These are phyloP conservation scores for Phytophthora idaei DNA, from an alignment of 352 stramenopile genomes.

Conservation along the genomic window DNA sequence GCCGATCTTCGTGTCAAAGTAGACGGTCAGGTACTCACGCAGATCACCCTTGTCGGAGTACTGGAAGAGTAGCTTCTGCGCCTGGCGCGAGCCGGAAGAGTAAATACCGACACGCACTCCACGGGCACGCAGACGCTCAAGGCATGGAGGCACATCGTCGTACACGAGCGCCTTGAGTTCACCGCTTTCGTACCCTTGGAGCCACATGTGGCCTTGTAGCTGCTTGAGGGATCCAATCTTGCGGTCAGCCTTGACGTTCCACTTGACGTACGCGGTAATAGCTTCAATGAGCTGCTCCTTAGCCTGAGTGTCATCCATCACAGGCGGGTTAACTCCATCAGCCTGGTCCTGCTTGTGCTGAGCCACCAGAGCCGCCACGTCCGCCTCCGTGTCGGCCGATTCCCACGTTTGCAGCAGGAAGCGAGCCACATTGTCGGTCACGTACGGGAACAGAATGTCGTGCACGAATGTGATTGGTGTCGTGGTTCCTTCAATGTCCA, in stretches of 20 bases:
- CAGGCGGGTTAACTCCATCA: conserved; percentile 38
- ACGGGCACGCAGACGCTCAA: conserved; percentile 77
- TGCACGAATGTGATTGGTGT: conserved; percentile 97
- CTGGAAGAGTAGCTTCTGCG: conserved; percentile 88
- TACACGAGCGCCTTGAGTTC: conserved; percentile 92
- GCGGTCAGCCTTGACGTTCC: conserved; percentile 73
- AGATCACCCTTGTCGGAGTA: conserved; percentile 87
- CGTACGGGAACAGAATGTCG: conserved; percentile 94
- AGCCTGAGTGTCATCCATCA: conserved; percentile 25
- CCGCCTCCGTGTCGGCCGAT: conserved; percentile 48
- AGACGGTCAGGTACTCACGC: conserved; percentile 70
- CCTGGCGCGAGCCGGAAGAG: conserved; percentile 90
- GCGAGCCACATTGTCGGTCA: conserved; percentile 59
- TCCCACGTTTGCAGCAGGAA: conserved; percentile 69
- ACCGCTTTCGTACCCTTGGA: conserved; percentile 86
- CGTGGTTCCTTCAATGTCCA: conserved; percentile 97
- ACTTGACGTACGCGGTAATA: conserved; percentile 65
- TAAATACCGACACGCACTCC: conserved; percentile 93
- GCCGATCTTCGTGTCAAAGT: conserved; percentile 88
- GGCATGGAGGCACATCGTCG: conserved; percentile 87
- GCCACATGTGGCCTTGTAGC: conserved; percentile 92
- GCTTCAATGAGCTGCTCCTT: conserved; percentile 40
- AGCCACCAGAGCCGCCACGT: conserved; percentile 51
- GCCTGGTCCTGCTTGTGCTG: conserved; percentile 51
- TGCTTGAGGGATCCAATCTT: conserved; percentile 91